A percentile compares a stretch with the other conserved stretches of the same genome.
Evolutionary conservation across 768 basidiomycete genomes (phyloP).

Genomic region (Pleurotus sapidus): DNA sequence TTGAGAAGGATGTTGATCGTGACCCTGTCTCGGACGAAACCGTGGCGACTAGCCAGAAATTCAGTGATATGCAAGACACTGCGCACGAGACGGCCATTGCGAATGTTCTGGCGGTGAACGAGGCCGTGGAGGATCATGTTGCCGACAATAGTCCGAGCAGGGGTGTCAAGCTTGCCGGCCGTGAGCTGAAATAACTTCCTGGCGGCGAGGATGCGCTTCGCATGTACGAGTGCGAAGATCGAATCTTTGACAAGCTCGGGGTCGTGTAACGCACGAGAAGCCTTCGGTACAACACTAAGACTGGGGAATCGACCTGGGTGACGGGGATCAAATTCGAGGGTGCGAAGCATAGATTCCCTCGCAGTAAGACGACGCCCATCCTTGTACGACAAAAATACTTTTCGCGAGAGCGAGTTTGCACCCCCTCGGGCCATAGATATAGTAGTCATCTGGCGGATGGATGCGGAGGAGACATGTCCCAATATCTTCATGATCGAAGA

Average conservation of each 20-base stretch:
- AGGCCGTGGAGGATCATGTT: slow-evolving; percentile 56
- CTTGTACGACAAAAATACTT: slow-evolving; percentile 4
- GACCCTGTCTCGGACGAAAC: slow-evolving; percentile 61
- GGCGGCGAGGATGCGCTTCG: slow-evolving; percentile 41
- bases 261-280: slow-evolving; percentile 21
- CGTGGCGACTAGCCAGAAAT: slow-evolving; percentile 37
- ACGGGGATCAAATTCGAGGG: slow-evolving; percentile 21
- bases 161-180: slow-evolving; percentile 22
- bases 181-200: slow-evolving; percentile 34
- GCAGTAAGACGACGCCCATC: slow-evolving; percentile 11
- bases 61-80: slow-evolving; percentile 37
- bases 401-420: slow-evolving; percentile 24
- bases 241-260: slow-evolving; percentile 28
- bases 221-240: slow-evolving; percentile 35
- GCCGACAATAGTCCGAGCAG: slow-evolving; percentile 41
- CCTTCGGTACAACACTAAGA: slow-evolving; percentile 19
- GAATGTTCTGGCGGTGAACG: slow-evolving; percentile 24
- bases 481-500: slow-evolving; percentile 24
- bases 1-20: slow-evolving; percentile 72
- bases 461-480: slow-evolving; percentile 14
- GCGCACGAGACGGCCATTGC: slow-evolving; percentile 45
- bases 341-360: slow-evolving; percentile 21
- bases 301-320: slow-evolving; percentile 14
- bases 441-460: slow-evolving; percentile 30
- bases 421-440: slow-evolving; percentile 26